phyloP scores from a whole-genome alignment of 1,284 basidiomycete species.

The Entoloma clypeatum region DNA sequence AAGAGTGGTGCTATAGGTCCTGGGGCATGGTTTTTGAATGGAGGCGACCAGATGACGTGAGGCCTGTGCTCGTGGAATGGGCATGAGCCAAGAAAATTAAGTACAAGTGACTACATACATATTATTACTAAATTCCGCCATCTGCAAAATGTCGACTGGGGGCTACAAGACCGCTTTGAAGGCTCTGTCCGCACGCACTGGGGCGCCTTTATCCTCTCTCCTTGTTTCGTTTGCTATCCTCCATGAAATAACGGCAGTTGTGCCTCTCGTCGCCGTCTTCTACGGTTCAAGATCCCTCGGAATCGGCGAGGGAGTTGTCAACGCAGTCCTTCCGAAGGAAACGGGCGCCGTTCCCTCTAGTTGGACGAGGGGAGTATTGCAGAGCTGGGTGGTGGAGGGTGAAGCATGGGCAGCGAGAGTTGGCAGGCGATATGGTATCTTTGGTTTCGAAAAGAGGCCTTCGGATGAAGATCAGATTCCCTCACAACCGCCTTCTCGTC shows the following conservation, averaged over 20 bases:
- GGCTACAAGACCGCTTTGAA: constrained; percentile 50
- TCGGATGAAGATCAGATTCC: constrained; percentile 21
- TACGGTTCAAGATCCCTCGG: constrained; percentile 68
- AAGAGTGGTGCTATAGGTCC: not conserved
- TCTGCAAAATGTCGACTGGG: constrained; percentile 23
- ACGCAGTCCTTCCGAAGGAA: constrained; percentile 24
- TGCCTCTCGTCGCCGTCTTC: constrained; percentile 76
- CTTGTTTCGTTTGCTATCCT: constrained; percentile 78
- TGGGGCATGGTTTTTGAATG: not conserved
- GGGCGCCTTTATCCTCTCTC: constrained; percentile 74
- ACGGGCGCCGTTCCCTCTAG: constrained; percentile 7
- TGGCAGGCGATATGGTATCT: constrained; percentile 75
- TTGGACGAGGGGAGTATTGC: constrained; percentile 40
- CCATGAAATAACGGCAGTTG: constrained; percentile 84
- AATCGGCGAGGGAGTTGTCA: constrained; percentile 66
- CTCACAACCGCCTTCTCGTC: constrained; percentile 24
- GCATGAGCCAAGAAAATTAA: constrained; percentile 12
- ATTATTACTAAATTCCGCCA: no score
- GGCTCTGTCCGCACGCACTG: constrained; percentile 58
- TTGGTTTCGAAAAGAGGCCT: constrained; percentile 68
- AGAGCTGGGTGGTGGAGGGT: constrained; percentile 71
- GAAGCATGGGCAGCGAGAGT: constrained; percentile 68
- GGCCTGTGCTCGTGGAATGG: constrained; percentile 1
- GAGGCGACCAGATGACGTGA: constrained; percentile 1
- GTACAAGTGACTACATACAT: no score